Conservation (phyloP, 2,329 filamentous ascomycete genomes). For the Hypoxylon sp. region DNA sequence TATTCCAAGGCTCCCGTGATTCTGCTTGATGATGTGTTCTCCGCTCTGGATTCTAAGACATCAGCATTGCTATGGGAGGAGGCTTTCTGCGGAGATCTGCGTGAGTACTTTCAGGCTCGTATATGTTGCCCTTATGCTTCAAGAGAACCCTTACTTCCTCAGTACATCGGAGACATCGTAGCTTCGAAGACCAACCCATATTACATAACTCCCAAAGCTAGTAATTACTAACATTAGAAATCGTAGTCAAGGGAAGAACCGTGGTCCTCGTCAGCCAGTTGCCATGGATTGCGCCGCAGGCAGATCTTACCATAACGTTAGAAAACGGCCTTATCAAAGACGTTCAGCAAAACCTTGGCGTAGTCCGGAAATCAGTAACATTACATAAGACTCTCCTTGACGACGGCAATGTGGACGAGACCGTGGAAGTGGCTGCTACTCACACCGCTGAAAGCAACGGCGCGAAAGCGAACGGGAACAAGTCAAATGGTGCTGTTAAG, state of each 20-base stretch:
- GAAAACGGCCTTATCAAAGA: slow-evolving; percentile 60
- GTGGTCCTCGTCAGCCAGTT: slow-evolving; percentile 69
- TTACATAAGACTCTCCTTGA: slow-evolving; percentile 56
- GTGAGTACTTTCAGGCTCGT: slow-evolving; percentile 24
- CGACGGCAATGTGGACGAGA: slow-evolving; percentile 51
- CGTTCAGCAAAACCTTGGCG: slow-evolving; percentile 60
- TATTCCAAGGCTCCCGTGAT: slow-evolving; percentile 68
- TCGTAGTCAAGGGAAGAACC: slow-evolving; percentile 62
- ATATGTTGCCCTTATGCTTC: not conserved
- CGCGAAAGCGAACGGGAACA: slow-evolving; percentile 34
- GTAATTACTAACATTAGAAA: not conserved
- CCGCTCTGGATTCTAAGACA: slow-evolving; percentile 70
- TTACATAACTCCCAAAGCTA: not conserved
- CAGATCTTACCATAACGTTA: slow-evolving; percentile 61
- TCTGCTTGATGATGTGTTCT: slow-evolving; percentile 70
- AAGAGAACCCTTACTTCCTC: not conserved
- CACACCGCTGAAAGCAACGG: slow-evolving; percentile 37
- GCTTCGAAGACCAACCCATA: not conserved
- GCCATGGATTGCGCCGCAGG: slow-evolving; percentile 65
- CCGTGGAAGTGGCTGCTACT: slow-evolving; percentile 44
- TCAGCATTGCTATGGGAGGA: slow-evolving; percentile 67
- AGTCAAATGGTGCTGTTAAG: slow-evolving; percentile 48
- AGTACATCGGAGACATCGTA: not conserved
- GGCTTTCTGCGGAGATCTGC: slow-evolving; percentile 68
- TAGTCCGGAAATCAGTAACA: slow-evolving; percentile 60